Base-by-base conservation (phyloP, 1,139 yeast species). In the Saccharomyces pastorianus region DNA sequence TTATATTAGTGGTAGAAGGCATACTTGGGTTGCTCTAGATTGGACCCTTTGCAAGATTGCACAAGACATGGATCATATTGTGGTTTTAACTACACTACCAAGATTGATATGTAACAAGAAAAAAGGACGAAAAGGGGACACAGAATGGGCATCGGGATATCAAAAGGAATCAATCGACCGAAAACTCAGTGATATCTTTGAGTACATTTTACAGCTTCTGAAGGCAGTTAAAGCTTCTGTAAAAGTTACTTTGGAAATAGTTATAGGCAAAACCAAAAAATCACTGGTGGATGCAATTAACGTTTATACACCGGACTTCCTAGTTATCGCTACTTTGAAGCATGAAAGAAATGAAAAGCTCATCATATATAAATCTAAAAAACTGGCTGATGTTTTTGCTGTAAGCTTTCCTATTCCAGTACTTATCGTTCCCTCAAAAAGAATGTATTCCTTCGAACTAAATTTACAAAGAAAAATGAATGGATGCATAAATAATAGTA, bases 381-480 rank as follows among this genome's bases (percentile, higher is more conserved):
- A 81, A 58, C 66, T 86, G 48, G 78, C 84, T 29, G 91, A 85
- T 65, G 71, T 85, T 51, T 71, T 85, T 51, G 84, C 84, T 44
- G 81, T 79, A 58, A 75, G 77, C 57, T 84, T 78, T 61, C 85
- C 87, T 1, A 74, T 84, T 13, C 93, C 95, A 0, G 79, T 83
- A 6, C 75, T 85, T 32, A 77, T 85, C 32, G 85, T 82, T 0
- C 90, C 93, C 0, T 83, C 88, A 0, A 73, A 76, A 59, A 83
- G 85, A 59, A 77, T 84, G 82, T 74, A 71, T 54, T 64, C 71
- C 59, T 20, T 20, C 23, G 23, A 20, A 20, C 4, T 20, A 4
- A 20, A 20, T 20, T 20, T 20, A 20, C 23, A 59, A 52, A 49
- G 51, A 13, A 34, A 53, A 25, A 31, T 47, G 14, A 42, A 48